Percentiles rank a stretch among this genome's conserved stretches.
phyloP scores from a whole-genome alignment of 768 basidiomycete species.

The Kwoniella dendrophila region DNA sequence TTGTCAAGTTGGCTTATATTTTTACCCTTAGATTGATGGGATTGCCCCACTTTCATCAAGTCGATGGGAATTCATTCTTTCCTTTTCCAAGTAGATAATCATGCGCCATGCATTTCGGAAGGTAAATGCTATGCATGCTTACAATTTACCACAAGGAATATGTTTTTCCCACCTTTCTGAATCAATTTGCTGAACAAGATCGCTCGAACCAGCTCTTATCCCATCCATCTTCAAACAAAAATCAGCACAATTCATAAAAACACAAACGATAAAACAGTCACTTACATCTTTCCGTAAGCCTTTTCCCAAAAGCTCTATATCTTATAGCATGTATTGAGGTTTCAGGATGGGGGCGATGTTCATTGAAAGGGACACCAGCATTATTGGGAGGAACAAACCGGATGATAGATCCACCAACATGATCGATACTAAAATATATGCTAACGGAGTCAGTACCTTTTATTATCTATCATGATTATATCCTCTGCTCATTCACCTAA shows the following conservation, averaged over 20 bases:
- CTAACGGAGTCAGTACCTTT: background rate
- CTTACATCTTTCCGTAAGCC: constrained; percentile 8
- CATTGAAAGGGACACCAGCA: constrained; percentile 4
- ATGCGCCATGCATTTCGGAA: too few relatives aligned
- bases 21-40: too few relatives aligned
- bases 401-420: constrained; percentile 2
- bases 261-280: background rate
- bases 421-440: constrained; percentile 2
- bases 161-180: too few relatives aligned
- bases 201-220: background rate
- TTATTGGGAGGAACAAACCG: constrained; percentile 7
- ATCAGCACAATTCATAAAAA: too few relatives aligned
- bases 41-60: too few relatives aligned
- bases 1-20: too few relatives aligned
- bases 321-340: background rate
- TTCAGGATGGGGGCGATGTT: constrained; percentile 13
- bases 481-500: background rate
- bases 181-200: too few relatives aligned
- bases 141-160: too few relatives aligned
- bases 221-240: background rate
- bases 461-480: background rate
- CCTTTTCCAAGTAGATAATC: too few relatives aligned
- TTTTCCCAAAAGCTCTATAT: background rate
- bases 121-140: too few relatives aligned
- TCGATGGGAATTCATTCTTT: too few relatives aligned